Evolutionary conservation across 176 grass and related monocot genomes (phyloP).

Genomic region (Saccharum officinarum): DNA sequence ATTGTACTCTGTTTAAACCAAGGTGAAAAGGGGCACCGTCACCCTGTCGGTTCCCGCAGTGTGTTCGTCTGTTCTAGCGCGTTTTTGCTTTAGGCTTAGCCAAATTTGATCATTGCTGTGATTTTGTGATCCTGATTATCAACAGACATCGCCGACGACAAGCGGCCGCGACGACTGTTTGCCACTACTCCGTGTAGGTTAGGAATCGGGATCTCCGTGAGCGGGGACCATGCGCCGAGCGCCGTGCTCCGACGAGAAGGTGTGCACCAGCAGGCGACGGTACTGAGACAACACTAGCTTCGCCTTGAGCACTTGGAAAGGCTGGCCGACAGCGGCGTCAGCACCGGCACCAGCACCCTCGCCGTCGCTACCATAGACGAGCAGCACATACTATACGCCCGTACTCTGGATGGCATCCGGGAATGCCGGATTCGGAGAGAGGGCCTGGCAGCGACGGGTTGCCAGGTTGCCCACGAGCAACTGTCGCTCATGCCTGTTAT

Average conservation of each 20-base stretch:
- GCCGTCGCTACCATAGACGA: background rate
- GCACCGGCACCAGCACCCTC: too few species aligned
- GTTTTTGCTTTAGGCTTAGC: too few species aligned
- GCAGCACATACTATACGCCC: too few species aligned
- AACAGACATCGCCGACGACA: background rate
- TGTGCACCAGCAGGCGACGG: background rate
- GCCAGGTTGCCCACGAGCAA: background rate
- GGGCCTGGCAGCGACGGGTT: background rate
- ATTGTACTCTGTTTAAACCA: too few species aligned
- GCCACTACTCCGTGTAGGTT: background rate
- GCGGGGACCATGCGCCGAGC: background rate
- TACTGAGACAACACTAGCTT: background rate
- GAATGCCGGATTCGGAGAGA: background rate
- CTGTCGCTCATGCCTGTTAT: too few species aligned
- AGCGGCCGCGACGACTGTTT: background rate
- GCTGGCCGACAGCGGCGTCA: background rate
- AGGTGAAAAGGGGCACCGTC: too few species aligned
- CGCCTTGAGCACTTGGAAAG: background rate
- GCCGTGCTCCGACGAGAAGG: background rate
- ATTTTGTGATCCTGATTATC: too few species aligned
- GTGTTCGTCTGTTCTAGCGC: too few species aligned
- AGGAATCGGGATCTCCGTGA: background rate
- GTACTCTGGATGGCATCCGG: too few species aligned
- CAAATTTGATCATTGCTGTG: too few species aligned
- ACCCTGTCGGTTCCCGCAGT: too few species aligned